Conservation (phyloP, 2,329 filamentous ascomycete species). For the Trichoderma aggressivum region DNA sequence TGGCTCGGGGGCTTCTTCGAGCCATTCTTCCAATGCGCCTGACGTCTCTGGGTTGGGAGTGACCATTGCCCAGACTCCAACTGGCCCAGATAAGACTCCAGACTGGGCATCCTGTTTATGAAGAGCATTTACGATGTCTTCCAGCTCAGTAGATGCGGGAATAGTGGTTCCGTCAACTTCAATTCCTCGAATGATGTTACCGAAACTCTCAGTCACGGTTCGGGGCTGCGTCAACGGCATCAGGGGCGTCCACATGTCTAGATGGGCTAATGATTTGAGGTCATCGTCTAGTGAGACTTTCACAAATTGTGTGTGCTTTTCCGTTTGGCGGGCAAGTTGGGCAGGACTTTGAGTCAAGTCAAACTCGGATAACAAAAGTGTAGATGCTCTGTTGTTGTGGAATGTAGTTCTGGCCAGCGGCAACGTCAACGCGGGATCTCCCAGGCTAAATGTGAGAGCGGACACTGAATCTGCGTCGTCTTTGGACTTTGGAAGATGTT, state of each 20-base stretch:
- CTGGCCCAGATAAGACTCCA: slow-evolving; percentile 39
- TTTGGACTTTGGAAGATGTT: slow-evolving; percentile 25
- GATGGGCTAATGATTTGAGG: slow-evolving; percentile 24
- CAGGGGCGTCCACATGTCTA: slow-evolving; percentile 45
- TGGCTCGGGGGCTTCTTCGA: slow-evolving; percentile 19
- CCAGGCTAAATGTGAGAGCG: slow-evolving; percentile 42
- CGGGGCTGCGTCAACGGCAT: slow-evolving; percentile 62
- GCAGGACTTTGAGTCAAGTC: slow-evolving; percentile 25
- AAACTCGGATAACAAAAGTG: slow-evolving; percentile 44
- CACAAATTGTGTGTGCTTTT: slow-evolving; percentile 42
- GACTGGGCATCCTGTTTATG: slow-evolving; percentile 40
- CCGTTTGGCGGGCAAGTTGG: slow-evolving; percentile 27
- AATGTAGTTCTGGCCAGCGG: slow-evolving; percentile 78
- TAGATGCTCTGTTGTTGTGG: slow-evolving; percentile 62
- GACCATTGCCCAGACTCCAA: slow-evolving; percentile 72
- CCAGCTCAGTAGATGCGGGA: slow-evolving; percentile 70
- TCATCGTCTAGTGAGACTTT: slow-evolving; percentile 25
- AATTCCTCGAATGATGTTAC: slow-evolving; percentile 72
- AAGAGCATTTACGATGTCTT: slow-evolving; percentile 58
- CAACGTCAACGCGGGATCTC: slow-evolving; percentile 45
- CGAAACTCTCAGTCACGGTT: slow-evolving; percentile 62
- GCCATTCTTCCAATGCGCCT: slow-evolving; percentile 5
- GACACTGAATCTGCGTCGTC: slow-evolving; percentile 37
- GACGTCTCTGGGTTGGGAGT: slow-evolving; percentile 40
- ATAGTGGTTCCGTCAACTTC: slow-evolving; percentile 44